Conservation (phyloP, 169 alveolate species). For the Babesia sp. region DNA sequence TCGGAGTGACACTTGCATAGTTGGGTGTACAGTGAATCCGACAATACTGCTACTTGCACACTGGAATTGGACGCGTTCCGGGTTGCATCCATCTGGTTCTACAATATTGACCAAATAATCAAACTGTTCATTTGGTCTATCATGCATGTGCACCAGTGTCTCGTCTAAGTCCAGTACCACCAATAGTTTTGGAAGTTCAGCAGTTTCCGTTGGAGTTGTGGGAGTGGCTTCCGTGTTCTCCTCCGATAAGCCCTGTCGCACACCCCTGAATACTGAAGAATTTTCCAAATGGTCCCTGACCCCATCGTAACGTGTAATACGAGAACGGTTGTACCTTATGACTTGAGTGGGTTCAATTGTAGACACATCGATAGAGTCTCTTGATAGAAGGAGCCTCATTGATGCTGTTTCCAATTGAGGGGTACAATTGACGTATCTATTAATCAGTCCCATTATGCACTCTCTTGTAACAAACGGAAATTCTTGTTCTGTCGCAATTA, state of each 20-base stretch:
- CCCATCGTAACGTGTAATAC: background rate
- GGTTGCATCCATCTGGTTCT: constrained; percentile 11
- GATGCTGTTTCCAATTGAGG: constrained; percentile 15
- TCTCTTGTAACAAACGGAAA: background rate
- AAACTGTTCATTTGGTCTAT: constrained; percentile 19
- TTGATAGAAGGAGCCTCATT: constrained; percentile 18
- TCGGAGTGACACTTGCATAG: constrained; percentile 39
- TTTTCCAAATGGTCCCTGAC: constrained; percentile 6
- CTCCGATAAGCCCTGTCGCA: background rate
- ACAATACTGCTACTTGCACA: background rate
- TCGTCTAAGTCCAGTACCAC: constrained; percentile 46
- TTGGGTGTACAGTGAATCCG: constrained; percentile 35
- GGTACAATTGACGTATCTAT: constrained; percentile 29
- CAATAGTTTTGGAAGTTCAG: constrained; percentile 16
- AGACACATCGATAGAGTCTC: background rate
- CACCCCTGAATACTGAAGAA: constrained; percentile 10
- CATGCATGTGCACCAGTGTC: constrained; percentile 50
- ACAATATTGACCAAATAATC: constrained; percentile 40
- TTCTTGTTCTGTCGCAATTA: background rate
- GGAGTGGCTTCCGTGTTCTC: background rate
- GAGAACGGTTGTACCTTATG: constrained; percentile 11
- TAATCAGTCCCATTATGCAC: constrained; percentile 24
- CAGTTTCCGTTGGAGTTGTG: background rate
- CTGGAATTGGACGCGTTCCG: background rate
- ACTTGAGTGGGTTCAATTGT: constrained; percentile 14